Base-by-base conservation (phyloP, 805 yeast species). In the Ogataea pilisensis region DNA sequence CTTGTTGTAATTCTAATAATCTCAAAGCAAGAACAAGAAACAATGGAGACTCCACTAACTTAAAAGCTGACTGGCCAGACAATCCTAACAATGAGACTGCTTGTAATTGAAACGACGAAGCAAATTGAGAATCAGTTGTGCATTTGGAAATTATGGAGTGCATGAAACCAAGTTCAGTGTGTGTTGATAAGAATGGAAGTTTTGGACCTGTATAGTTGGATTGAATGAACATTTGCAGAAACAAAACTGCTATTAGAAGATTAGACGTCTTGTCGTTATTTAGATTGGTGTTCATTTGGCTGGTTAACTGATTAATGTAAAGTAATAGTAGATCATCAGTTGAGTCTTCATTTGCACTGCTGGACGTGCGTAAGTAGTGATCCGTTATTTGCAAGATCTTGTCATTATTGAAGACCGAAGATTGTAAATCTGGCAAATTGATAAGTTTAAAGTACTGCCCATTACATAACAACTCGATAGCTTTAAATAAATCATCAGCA, bases 141-240 rank as follows among this genome's bases (percentile, higher is more conserved):
- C 18, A 29, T 29, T 29, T 29, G 8, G 9, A 4, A 29, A 14
- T 29, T 5, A 29, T 29, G n/a, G 16, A 14, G 25, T 20, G 38
- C 39, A 1, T 41, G 26, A 27, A 47, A 40, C 51, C 54, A 4
- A 36, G n/a, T 13, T 26, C 24, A 6, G 14, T 17, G n/a, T 31
- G 39, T 4, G 35, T 6, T 2, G 19, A 18, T 7, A 60, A 61
- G 18, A 66, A 49, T 4, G 72, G 70, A 2, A 78, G 53, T 20
- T 74, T 71, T 5, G 96, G 96, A 8, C 97, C 97, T 0, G 95
- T 86, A 61, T 73, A 86, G 59, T 90, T 90, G 37, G 74, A 62
- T 58, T 87, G 95, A 13, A 85, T 65, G 55, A 84, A 90, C 1
- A 75, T 57, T 55, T 88, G 89, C 20, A 87, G 63, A 3, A 78